phyloP scores from a whole-genome alignment of 768 basidiomycete genomes.

The Tulasnella sp. region DNA sequence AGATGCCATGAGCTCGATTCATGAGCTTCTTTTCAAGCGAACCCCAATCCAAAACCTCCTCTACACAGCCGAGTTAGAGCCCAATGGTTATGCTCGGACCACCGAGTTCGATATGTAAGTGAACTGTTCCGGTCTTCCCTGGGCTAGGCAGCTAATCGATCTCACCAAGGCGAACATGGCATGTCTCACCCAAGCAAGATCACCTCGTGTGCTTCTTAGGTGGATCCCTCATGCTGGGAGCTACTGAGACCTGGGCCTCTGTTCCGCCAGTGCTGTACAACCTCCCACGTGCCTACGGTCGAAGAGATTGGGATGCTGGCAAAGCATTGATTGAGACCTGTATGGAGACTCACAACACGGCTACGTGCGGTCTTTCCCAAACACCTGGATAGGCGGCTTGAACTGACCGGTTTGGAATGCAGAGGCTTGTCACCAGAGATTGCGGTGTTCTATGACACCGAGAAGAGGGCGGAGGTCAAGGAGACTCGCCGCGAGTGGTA shows the following conservation, averaged over 20 bases:
- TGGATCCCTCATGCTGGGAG: slow-evolving; percentile 86
- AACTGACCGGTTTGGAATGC: background rate
- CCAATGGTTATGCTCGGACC: background rate
- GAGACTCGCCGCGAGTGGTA: slow-evolving; percentile 65
- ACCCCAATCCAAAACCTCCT: slow-evolving; percentile 56
- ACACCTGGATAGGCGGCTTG: background rate
- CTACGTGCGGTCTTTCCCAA: slow-evolving; percentile 54
- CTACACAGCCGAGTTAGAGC: slow-evolving; percentile 73
- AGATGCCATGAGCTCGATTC: slow-evolving; percentile 76
- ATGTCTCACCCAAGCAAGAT: slow-evolving; percentile 82
- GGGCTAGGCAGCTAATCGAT: background rate
- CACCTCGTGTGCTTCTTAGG: slow-evolving; percentile 94
- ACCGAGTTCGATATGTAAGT: background rate
- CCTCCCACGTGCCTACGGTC: slow-evolving; percentile 51
- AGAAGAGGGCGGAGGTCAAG: slow-evolving; percentile 47
- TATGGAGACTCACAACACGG: slow-evolving; percentile 76
- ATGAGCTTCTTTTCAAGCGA: slow-evolving; percentile 64
- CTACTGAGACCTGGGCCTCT: slow-evolving; percentile 57
- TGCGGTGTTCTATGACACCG: slow-evolving; percentile 70
- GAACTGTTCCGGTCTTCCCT: background rate
- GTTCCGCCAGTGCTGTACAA: slow-evolving; percentile 61
- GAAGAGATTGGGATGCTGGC: slow-evolving; percentile 79
- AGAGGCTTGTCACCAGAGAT: slow-evolving; percentile 89
- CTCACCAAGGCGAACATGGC: slow-evolving; percentile 56
- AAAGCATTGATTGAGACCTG: slow-evolving; percentile 81